Percentiles rank a stretch among this genome's conserved stretches.
Conservation (phyloP, 2,329 filamentous ascomycete genomes). For the Dothideomycetes sp. region DNA sequence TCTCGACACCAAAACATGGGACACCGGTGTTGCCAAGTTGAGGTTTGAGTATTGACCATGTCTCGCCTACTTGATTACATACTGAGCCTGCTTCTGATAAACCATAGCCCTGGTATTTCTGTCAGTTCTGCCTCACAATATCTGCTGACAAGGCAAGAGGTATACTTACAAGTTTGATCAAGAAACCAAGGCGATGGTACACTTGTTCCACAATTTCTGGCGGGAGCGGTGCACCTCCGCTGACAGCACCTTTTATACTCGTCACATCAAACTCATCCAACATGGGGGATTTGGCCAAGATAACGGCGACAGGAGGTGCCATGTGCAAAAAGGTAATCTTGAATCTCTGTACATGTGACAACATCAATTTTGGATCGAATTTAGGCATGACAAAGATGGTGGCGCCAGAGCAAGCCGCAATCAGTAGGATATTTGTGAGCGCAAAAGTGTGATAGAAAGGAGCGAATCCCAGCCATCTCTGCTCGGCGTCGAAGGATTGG, state of each 20-base stretch:
- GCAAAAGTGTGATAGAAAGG: conserved; percentile 48
- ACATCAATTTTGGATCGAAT: conserved; percentile 35
- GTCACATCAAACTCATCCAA: conserved; percentile 30
- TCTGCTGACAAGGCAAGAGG: conserved; percentile 34
- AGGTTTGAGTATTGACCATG: conserved; percentile 8
- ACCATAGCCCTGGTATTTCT: conserved; percentile 3
- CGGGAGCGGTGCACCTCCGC: conserved; percentile 42
- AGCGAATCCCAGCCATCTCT: conserved; percentile 26
- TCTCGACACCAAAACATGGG: conserved; percentile 6
- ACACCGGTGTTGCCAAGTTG: conserved; percentile 12
- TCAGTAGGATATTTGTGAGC: conserved; percentile 37
- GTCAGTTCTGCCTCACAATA: conserved; percentile 17
- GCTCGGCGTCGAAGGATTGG: conserved; percentile 3
- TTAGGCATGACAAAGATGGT: conserved; percentile 41
- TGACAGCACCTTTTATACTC: conserved; percentile 34
- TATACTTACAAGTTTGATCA: conserved; percentile 20
- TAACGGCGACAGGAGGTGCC: conserved; percentile 34
- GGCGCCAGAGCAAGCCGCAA: conserved; percentile 37
- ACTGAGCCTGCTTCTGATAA: conserved; percentile 9
- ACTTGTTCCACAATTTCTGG: conserved; percentile 10
- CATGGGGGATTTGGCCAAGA: conserved; percentile 21
- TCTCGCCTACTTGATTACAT: conserved; percentile 9
- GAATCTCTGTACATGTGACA: conserved; percentile 32
- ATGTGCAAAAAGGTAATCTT: conserved; percentile 41
- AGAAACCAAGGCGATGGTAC: conserved; percentile 7